These are phyloP conservation scores for Phytophthora nicotianae DNA, from an alignment of 352 stramenopile species.

Conservation along the genomic window DNA sequence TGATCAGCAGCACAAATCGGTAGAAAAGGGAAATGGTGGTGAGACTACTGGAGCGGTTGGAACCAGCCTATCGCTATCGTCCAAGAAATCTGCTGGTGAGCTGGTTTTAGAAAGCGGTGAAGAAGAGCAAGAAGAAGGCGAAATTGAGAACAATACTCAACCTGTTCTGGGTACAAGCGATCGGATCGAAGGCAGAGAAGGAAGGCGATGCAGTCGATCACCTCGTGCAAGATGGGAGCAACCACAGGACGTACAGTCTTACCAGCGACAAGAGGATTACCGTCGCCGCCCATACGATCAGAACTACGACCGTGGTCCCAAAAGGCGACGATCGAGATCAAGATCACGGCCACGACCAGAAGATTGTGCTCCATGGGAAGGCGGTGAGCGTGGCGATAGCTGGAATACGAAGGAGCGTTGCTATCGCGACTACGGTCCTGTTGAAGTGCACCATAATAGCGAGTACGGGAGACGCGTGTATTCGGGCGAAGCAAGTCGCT, in stretches of 20 bases:
- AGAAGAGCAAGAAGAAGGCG: slow-evolving; percentile 28
- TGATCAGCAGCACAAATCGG: background rate
- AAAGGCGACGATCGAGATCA: slow-evolving; percentile 23
- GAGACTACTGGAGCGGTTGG: background rate
- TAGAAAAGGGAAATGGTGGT: background rate
- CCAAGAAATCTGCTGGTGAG: background rate
- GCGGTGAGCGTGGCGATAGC: background rate
- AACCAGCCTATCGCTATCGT: slow-evolving; percentile 1
- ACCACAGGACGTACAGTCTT: background rate
- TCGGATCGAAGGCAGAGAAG: background rate
- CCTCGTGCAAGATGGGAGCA: slow-evolving; percentile 14
- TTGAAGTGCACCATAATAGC: slow-evolving; percentile 7
- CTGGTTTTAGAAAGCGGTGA: slow-evolving; percentile 12
- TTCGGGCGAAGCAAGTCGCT: slow-evolving; percentile 8
- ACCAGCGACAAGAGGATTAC: slow-evolving; percentile 9
- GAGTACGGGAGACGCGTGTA: slow-evolving; percentile 12
- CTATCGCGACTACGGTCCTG: slow-evolving; percentile 9
- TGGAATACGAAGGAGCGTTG: slow-evolving; percentile 15
- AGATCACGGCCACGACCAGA: slow-evolving; percentile 14
- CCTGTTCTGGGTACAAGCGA: background rate
- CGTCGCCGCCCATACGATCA: slow-evolving; percentile 3
- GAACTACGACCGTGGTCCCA: background rate
- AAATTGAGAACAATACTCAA: slow-evolving; percentile 17
- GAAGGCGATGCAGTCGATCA: background rate
- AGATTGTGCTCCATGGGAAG: background rate